Conservation (phyloP, 2,329 filamentous ascomycete species). For the Talaromyces verruculosus region DNA sequence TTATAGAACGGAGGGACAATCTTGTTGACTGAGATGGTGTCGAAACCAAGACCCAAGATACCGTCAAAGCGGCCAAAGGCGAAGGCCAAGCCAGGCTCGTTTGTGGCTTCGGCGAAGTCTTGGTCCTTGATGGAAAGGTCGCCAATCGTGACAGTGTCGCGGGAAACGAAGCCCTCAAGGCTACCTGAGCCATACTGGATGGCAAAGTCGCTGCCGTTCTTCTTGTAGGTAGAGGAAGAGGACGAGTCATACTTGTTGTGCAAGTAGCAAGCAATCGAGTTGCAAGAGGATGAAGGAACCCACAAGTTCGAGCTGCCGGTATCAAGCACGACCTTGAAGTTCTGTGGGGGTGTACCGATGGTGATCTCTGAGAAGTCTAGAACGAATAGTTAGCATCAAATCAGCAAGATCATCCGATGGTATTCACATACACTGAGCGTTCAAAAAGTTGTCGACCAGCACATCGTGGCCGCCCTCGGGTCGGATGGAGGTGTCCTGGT, state of each 20-base stretch:
- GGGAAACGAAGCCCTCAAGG: conserved; percentile 88
- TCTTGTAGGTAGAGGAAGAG: conserved; percentile 84
- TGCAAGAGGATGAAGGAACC: conserved; percentile 88
- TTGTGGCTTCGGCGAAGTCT: conserved; percentile 94
- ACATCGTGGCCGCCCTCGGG: conserved; percentile 71
- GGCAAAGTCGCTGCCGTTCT: conserved; percentile 88
- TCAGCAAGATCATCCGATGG: not conserved
- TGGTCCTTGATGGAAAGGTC: conserved; percentile 85
- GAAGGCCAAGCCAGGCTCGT: conserved; percentile 93
- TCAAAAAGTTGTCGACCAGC: conserved; percentile 94
- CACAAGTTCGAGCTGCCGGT: conserved; percentile 99
- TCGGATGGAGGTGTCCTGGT: conserved; percentile 70
- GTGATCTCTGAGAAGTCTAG: conserved; percentile 95
- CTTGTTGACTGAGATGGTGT: conserved; percentile 94
- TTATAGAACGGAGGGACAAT: conserved; percentile 96
- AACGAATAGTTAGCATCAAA: not conserved
- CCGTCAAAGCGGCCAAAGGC: conserved; percentile 97
- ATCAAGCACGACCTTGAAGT: conserved; percentile 97
- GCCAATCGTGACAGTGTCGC: conserved; percentile 82
- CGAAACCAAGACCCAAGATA: conserved; percentile 90
- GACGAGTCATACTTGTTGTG: conserved; percentile 96
- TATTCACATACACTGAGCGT: conserved; percentile 81
- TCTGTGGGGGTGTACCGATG: conserved; percentile 87
- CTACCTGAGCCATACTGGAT: conserved; percentile 95
- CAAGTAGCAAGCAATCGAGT: conserved; percentile 96